phyloP scores from a whole-genome alignment of 306 rosid genomes.

The Rosa multiflora region DNA sequence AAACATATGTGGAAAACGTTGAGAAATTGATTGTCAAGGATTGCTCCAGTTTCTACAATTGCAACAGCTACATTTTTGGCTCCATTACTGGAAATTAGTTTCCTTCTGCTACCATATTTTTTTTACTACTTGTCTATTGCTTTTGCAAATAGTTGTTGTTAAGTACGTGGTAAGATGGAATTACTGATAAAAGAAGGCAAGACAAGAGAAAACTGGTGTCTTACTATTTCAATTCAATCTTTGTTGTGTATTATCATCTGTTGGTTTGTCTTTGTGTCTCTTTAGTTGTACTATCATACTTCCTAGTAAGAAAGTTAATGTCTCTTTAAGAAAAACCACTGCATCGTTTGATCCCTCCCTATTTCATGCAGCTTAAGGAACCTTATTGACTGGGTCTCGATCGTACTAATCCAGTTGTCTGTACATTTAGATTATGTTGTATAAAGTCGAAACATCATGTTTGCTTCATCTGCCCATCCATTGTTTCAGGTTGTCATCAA shows the following conservation, averaged over 20 bases:
- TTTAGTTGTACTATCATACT: neutral
- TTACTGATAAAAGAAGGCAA: neutral
- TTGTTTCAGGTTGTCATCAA: neutral
- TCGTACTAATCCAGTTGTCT: neutral
- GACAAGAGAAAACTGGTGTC: neutral
- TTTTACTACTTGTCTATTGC: neutral
- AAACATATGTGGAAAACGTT: neutral
- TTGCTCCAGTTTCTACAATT: neutral
- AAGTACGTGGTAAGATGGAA: neutral
- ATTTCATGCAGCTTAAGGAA: neutral
- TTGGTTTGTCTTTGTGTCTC: neutral
- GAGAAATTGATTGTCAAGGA: neutral
- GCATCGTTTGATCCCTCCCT: neutral
- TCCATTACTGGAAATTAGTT: neutral
- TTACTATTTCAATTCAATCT: neutral
- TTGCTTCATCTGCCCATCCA: constrained; percentile 3
- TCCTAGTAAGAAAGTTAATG: neutral
- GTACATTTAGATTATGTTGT: neutral
- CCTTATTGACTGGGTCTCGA: neutral
- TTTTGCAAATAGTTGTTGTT: neutral
- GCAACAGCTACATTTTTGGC: neutral
- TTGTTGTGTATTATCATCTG: neutral
- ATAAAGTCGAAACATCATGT: neutral
- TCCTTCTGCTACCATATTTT: neutral
- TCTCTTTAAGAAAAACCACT: neutral